Evolutionary conservation across 768 basidiomycete species (phyloP).

Genomic region (Coprinopsis marcescibilis): DNA sequence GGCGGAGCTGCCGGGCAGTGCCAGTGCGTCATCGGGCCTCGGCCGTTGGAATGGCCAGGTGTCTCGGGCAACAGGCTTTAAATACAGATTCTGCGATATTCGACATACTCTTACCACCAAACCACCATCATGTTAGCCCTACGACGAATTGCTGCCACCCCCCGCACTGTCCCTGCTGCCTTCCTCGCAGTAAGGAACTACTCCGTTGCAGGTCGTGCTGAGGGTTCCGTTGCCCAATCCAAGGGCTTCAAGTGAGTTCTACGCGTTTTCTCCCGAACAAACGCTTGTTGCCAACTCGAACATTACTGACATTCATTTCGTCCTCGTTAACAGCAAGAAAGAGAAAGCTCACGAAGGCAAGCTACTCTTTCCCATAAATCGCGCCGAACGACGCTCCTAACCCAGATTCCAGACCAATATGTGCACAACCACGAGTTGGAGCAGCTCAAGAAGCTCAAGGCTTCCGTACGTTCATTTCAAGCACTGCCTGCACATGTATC

Average conservation of each 20-base stretch:
- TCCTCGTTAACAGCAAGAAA: constrained; percentile 47
- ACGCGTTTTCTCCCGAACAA: constrained; percentile 11
- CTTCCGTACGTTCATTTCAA: constrained; percentile 47
- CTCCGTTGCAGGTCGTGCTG: constrained; percentile 32
- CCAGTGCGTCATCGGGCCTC: too few relatives aligned
- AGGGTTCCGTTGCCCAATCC: constrained; percentile 58
- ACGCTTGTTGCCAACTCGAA: too few relatives aligned
- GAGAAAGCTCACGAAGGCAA: constrained; percentile 62
- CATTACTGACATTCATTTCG: constrained; percentile 13
- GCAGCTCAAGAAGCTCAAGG: constrained; percentile 53
- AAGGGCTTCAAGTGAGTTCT: constrained; percentile 53
- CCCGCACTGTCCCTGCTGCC: constrained; percentile 38
- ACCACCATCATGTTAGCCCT: constrained; percentile 32
- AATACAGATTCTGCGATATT: not conserved
- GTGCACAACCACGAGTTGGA: constrained; percentile 52
- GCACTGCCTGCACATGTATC: not conserved
- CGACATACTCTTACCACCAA: constrained; percentile 8
- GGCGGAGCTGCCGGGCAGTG: too few relatives aligned
- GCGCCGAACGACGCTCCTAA: not conserved
- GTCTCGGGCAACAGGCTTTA: too few relatives aligned
- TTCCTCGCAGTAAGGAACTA: constrained; percentile 31
- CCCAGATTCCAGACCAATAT: constrained; percentile 50
- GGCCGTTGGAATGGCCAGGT: too few relatives aligned
- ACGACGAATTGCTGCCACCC: constrained; percentile 29
- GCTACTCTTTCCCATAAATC: not conserved